Base-by-base conservation (phyloP, 2,329 filamentous ascomycete species). In the Penicillium psychrosexuale region DNA sequence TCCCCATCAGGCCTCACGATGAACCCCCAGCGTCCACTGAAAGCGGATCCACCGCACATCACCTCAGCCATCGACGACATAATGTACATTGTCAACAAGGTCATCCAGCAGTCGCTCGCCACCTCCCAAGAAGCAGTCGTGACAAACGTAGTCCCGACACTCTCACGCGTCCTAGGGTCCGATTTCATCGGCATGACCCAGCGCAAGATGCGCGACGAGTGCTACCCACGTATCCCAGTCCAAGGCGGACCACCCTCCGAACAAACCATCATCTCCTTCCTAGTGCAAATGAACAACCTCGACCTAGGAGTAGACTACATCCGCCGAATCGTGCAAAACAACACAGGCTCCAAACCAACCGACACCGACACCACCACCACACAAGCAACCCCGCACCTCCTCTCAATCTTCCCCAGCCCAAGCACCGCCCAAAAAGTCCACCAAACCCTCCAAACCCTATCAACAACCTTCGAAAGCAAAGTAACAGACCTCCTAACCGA, bases 181-280 rank as follows among this genome's bases (percentile, higher is more conserved):
- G 94, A 99, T 72, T 99, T 97, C 70, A 87, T 97, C 61, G 90
- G 91, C 66, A 97, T 99, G 91, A 87, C 96, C 37, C 93, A 97
- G 72, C 87, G 93, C 55, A 96, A 96, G 75, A 97, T 99, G 94
- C 86, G 91, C 42, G 91, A 97, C 70, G 94, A 99, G 72, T 89
- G 87, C 58, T 97, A 97, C 68, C 94, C 93, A 0, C 90, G 88
- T 66, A 81, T 90, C 2, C 77, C 84, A 0, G 83, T 92, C 1
- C 87, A 91, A 71, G 91, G 91, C 37, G 88, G 86, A 0, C 81
- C 92, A 42, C 93, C 93, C 0, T 90, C 92, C 0, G 94, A 99
- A 71, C 86, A 91, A 65, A 90, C 88, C 64, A 89, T 97, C 61
- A 84, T 97, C 48, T 82, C 89, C 4, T 99, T 99, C 71, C 85